A percentile compares a stretch with the other conserved stretches of the same genome.
Evolutionary conservation across 2,329 filamentous ascomycete species (phyloP).

Genomic region (Curvularia sp.): DNA sequence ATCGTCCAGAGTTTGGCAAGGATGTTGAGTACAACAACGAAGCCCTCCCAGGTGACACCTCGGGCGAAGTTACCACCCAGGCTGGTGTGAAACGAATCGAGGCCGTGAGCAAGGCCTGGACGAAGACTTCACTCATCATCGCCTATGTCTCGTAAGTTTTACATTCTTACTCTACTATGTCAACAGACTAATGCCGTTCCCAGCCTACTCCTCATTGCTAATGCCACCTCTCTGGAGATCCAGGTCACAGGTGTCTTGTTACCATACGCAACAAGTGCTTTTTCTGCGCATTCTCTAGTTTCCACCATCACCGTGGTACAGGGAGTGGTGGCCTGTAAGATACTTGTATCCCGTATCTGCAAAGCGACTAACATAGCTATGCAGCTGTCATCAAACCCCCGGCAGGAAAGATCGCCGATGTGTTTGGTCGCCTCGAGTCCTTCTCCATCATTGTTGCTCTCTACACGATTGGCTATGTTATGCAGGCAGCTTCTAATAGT

Average conservation of each 20-base stretch:
- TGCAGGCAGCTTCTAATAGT: conserved; percentile 63
- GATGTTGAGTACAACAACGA: conserved; percentile 14
- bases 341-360: background rate
- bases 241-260: conserved; percentile 68
- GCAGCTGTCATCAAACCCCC: conserved; percentile 65
- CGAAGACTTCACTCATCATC: conserved; percentile 55
- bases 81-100: conserved; percentile 59
- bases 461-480: conserved; percentile 64
- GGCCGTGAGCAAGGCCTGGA: conserved; percentile 59
- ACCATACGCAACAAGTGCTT: conserved; percentile 71
- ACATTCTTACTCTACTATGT: background rate
- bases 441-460: conserved; percentile 63
- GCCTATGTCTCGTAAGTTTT: conserved; percentile 54
- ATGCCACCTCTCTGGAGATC: conserved; percentile 70
- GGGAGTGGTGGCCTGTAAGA: conserved; percentile 61
- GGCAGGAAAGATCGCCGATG: conserved; percentile 68
- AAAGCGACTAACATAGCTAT: background rate
- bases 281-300: conserved; percentile 69
- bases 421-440: conserved; percentile 68
- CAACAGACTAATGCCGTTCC: conserved; percentile 21
- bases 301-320: conserved; percentile 71
- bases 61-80: conserved; percentile 40
- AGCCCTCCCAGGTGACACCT: conserved; percentile 11
- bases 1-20: conserved; percentile 16
- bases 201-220: conserved; percentile 64